Evolutionary conservation across 768 basidiomycete genomes (phyloP), one percentile per base, ranked within the genome.

Genomic region (Trametes cingulata): DNA sequence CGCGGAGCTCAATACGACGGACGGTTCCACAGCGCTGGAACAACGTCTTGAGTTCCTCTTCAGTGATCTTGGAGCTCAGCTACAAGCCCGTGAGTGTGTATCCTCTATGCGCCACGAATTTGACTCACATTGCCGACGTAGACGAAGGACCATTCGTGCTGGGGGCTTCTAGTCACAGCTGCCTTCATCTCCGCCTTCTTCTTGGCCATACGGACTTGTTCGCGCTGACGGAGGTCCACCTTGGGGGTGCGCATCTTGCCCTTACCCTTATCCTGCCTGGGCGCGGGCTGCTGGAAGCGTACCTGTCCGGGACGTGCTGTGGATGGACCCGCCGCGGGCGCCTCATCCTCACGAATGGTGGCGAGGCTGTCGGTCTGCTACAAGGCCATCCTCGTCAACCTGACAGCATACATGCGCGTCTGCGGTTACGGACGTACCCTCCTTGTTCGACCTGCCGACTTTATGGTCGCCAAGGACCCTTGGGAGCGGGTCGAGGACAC

Each of bases 111-210:
- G 17, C 3, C 24, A 42, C 48, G 9, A 37, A 6, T 6, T 13
- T 12, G 14, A 74, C 85, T 61, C 65, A 88, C 88, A 67, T 88
- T 88, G 40, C 88, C 87, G 19, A 87, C 82, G 64, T 76, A 88
- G 22, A 84, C 77, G 58, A 74, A 75, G 33, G 69, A 71, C 56
- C 68, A 69, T 8, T 64, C 41, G 7, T 52, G 42, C 27, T 36
- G 20, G 6, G 56, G 37, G 9, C 12, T 19, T 37, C 49, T 46
- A 15, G 24, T n/a, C n/a, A n/a, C n/a, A 14, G 14, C 22, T 15
- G 49, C 14, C 33, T 61, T 56, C n/a, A 55, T 29, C 15, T 57
- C 39, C 40, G 53, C 57, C 37, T 60, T 56, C 55, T 67, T 68
- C 43, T 47, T 56, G 4, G 52, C 58, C 58, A 60, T 64, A 19